Percentiles rank a stretch among this genome's conserved stretches.
Evolutionary conservation across 148 eudicot species (phyloP).

Genomic region (Pharnaceum exiguum): DNA sequence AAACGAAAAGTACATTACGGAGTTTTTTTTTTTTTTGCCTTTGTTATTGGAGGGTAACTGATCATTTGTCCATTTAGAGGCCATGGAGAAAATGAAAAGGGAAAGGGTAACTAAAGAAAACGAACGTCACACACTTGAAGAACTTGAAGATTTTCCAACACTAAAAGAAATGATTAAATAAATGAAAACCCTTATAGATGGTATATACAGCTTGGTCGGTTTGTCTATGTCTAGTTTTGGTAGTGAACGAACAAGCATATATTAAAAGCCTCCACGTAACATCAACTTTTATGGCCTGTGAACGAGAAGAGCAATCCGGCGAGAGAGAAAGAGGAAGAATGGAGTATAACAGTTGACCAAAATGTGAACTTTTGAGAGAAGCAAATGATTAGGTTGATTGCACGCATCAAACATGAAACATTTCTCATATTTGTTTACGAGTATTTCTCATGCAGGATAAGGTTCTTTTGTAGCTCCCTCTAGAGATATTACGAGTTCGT

Average conservation of each 20-base stretch:
- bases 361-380: conserved; percentile 7
- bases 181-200: too few relatives aligned
- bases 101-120: too few relatives aligned
- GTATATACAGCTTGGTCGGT: conserved; percentile 11
- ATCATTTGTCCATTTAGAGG: too few relatives aligned
- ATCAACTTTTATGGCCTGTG: conserved; percentile 11
- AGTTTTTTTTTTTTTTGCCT: too few relatives aligned
- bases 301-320: neutral
- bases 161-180: too few relatives aligned
- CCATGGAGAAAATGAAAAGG: too few relatives aligned
- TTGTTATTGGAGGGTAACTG: too few relatives aligned
- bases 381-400: conserved; percentile 35
- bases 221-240: neutral
- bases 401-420: conserved; percentile 23
- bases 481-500: too few relatives aligned
- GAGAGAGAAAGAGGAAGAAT: conserved; percentile 2
- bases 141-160: too few relatives aligned
- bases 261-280: neutral
- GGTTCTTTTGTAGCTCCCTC: neutral
- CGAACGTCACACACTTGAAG: too few relatives aligned
- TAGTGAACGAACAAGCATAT: conserved; percentile 3
- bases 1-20: too few relatives aligned
- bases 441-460: conserved; percentile 17
- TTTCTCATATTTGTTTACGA: neutral
- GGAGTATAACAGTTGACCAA: conserved; percentile 30